Evolutionary conservation across 2,329 filamentous ascomycete species (phyloP), one percentile per base, ranked within the genome.

Genomic region (Talaromyces sp.): DNA sequence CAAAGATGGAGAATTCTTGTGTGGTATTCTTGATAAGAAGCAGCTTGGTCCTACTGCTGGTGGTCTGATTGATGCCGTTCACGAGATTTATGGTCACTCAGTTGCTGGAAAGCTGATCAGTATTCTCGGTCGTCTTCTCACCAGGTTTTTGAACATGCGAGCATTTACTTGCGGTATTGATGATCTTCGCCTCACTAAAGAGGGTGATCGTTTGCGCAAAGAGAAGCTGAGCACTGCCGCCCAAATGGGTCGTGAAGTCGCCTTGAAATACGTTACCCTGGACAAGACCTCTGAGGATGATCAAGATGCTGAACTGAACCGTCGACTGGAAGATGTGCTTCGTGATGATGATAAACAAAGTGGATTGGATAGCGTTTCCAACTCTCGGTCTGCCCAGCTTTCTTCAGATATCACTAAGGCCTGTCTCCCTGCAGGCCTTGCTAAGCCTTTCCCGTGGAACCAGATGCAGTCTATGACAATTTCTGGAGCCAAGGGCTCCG

Each of bases 381-480:
- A 95, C 68, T 80, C 82, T 22, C 81, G 81, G 45, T 88, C 86
- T 46, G 80, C 80, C 11, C 74, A 82, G 3, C 82, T 99, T 22
- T 97, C 93, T 3, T 86, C 89, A 14, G 83, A 80, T 1, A 87
- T 97, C 40, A 96, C 92, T 9, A 80, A 80, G 42, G 83, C 84
- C 2, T 96, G 91, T 73, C 81, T 99, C 61, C 94, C 94, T 0
- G 75, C 78, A 17, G 91, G 90, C 37, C 83, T 99, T 24, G 86
- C 90, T 65, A 99, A 97, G 75, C 85, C 89, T 7, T 99, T 99
- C 74, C 94, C 94, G 1, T 88, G 88, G 68, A 99, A 99, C 68
- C 93, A 97, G 75, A 99, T 99, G 93, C 94, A 99, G 79, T 86
- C 90, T 60, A 99, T 99, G 94, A 99, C 94, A 19, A 89, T 88